These are phyloP conservation scores for Fragaria iinumae DNA, from an alignment of 306 rosid genomes.

Conservation along the genomic window DNA sequence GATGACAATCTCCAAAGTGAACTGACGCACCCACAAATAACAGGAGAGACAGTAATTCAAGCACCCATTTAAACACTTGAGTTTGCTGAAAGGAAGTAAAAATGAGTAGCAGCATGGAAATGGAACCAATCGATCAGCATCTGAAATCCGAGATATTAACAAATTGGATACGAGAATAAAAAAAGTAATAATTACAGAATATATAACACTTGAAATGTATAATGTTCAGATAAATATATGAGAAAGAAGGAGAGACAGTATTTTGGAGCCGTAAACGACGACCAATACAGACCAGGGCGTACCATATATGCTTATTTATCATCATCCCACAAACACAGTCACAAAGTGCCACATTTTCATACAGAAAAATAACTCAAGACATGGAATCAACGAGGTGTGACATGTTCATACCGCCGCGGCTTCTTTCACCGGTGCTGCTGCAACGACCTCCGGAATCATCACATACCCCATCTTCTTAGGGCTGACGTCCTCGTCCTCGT, in stretches of 20 bases:
- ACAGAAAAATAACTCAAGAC: background rate
- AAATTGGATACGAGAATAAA: background rate
- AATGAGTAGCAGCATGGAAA: background rate
- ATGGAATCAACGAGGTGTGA: background rate
- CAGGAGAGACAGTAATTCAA: background rate
- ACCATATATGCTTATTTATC: constrained; percentile 25
- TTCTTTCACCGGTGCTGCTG: constrained; percentile 25
- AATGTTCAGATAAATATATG: background rate
- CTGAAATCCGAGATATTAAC: background rate
- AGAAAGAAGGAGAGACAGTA: constrained; percentile 9
- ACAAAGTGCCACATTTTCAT: background rate
- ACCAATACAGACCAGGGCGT: constrained; percentile 27
- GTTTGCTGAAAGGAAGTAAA: background rate
- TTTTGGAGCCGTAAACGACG: background rate
- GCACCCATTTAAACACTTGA: background rate
- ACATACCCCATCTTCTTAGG: constrained; percentile 69
- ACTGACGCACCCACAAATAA: background rate
- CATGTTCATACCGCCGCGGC: constrained; percentile 24
- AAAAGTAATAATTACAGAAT: background rate
- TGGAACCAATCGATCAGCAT: background rate
- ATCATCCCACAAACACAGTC: constrained; percentile 22
- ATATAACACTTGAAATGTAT: background rate
- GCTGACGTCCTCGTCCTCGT: constrained; percentile 34
- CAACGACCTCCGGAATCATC: constrained; percentile 48
- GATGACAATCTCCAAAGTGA: background rate